A percentile compares a stretch with the other conserved stretches of the same genome.
phyloP scores from a whole-genome alignment of 2,329 filamentous ascomycete species.

The Colletotrichum eleusines region DNA sequence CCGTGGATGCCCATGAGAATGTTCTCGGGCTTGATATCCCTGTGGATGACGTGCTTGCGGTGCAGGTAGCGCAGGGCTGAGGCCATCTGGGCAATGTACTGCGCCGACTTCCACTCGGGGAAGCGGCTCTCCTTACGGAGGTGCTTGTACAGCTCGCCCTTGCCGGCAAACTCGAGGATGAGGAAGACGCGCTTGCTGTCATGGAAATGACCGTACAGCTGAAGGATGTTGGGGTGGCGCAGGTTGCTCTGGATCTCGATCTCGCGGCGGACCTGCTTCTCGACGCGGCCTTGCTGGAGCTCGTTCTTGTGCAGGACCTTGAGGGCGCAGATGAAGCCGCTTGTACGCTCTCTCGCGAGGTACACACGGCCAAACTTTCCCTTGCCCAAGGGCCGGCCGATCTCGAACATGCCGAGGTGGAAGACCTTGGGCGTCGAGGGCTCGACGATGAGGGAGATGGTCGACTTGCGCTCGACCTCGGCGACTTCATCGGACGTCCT shows the following conservation, averaged over 20 bases:
- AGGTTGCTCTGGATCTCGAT: constrained; percentile 93
- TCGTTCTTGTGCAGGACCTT: constrained; percentile 90
- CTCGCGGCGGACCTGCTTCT: constrained; percentile 88
- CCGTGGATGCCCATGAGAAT: constrained; percentile 96
- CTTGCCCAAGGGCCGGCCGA: constrained; percentile 86
- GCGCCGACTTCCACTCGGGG: constrained; percentile 86
- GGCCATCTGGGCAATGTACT: constrained; percentile 93
- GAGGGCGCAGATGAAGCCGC: constrained; percentile 85
- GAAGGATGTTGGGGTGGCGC: constrained; percentile 86
- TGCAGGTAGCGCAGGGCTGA: constrained; percentile 90
- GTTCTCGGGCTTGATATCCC: constrained; percentile 98
- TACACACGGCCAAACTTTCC: constrained; percentile 91
- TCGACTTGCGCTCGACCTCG: constrained; percentile 62
- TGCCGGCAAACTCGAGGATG: constrained; percentile 87
- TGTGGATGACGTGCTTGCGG: constrained; percentile 97
- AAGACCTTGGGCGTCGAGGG: constrained; percentile 73
- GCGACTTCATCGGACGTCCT: constrained; percentile 63
- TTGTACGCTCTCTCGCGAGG: constrained; percentile 82
- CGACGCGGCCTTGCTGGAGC: constrained; percentile 80
- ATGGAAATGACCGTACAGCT: constrained; percentile 89
- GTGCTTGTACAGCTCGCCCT: constrained; percentile 91
- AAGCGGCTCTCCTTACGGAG: constrained; percentile 83
- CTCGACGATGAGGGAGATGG: constrained; percentile 66
- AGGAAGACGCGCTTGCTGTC: constrained; percentile 89
- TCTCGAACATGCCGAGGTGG: constrained; percentile 95